Conservation (phyloP, 1,284 basidiomycete genomes). For the Rhodotorula sp. region DNA sequence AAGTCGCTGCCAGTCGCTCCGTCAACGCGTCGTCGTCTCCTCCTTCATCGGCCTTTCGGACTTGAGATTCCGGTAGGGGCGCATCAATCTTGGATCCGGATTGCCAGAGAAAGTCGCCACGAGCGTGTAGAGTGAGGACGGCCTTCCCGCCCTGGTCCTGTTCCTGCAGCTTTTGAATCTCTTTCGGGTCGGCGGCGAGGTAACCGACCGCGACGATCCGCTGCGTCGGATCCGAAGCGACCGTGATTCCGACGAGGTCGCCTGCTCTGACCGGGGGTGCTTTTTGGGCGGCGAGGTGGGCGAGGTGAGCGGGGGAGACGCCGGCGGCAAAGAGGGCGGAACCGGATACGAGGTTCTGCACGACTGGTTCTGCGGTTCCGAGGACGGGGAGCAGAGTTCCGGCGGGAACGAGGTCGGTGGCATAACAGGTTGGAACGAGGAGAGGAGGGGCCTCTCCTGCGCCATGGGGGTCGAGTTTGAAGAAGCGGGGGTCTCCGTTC, state of each 20-base stretch:
- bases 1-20: neutral
- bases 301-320: neutral
- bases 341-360: constrained; percentile 23
- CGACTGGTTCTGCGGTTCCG: constrained; percentile 32
- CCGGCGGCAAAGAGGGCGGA: neutral
- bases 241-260: constrained; percentile 57
- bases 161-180: constrained; percentile 46
- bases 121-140: constrained; percentile 56
- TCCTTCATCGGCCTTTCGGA: neutral
- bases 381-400: constrained; percentile 13
- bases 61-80: constrained; percentile 7
- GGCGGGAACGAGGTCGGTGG: constrained; percentile 16
- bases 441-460: too few relatives aligned
- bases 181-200: constrained; percentile 61
- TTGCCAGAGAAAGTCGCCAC: constrained; percentile 28
- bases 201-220: constrained; percentile 67
- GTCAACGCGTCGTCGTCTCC: neutral
- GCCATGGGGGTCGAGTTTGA: constrained; percentile 11
- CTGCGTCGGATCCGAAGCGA: constrained; percentile 1
- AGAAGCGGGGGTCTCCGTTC: constrained; percentile 20
- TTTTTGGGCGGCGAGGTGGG: neutral
- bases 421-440: constrained; percentile 33
- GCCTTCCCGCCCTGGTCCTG: constrained; percentile 67
- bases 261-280: constrained; percentile 2
- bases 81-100: constrained; percentile 37